Conservation (phyloP, 2,329 filamentous ascomycete genomes). For the Pseudogymnoascus sp. region DNA sequence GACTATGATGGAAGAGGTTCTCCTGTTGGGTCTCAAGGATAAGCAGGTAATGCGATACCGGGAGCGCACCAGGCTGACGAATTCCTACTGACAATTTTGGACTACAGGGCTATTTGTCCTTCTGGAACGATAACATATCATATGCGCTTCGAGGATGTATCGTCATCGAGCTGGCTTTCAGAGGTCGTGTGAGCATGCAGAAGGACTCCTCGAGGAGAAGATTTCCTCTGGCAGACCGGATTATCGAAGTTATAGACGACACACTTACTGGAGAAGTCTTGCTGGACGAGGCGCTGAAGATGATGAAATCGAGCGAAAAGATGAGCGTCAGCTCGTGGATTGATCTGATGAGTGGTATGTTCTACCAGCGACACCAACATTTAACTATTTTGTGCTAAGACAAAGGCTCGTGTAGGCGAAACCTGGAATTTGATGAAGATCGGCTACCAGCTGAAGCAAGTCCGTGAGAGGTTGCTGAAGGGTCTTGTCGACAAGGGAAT, state of each 20-base stretch:
- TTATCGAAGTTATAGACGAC: constrained; percentile 96
- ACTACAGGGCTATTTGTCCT: constrained; percentile 84
- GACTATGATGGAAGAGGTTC: constrained; percentile 96
- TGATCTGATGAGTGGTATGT: constrained; percentile 88
- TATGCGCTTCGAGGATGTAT: constrained; percentile 97
- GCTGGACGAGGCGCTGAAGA: constrained; percentile 94
- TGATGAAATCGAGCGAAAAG: constrained; percentile 99
- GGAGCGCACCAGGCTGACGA: constrained; percentile 8
- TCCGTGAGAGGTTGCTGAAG: constrained; percentile 93
- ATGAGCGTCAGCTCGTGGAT: constrained; percentile 99
- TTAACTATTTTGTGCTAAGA: constrained; percentile 8
- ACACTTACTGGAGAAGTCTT: constrained; percentile 94
- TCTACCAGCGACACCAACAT: constrained; percentile 11
- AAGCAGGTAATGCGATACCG: constrained; percentile 66
- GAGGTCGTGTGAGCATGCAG: constrained; percentile 96
- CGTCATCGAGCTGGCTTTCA: constrained; percentile 92
- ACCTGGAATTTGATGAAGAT: constrained; percentile 99
- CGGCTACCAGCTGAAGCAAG: constrained; percentile 98
- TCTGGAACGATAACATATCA: constrained; percentile 99
- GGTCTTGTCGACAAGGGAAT: constrained; percentile 98
- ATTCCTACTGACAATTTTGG: neutral
- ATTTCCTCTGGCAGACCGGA: constrained; percentile 83
- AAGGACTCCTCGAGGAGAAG: constrained; percentile 87
- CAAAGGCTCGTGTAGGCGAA: constrained; percentile 57
- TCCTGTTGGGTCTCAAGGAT: constrained; percentile 92